phyloP scores from a whole-genome alignment of 169 alveolate genomes.

The Perkinsus olseni region DNA sequence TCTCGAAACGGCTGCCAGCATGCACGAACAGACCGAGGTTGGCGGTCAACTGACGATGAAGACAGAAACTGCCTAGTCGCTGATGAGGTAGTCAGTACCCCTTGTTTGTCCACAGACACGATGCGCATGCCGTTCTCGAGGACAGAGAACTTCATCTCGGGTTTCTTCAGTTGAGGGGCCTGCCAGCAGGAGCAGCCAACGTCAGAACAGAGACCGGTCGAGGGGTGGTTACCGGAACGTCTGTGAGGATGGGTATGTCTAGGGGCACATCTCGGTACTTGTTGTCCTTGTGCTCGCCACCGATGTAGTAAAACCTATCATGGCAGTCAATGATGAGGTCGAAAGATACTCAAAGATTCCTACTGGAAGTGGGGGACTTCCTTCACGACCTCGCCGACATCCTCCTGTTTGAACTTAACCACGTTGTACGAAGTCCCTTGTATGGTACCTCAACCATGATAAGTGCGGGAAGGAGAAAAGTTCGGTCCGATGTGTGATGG shows the following conservation, averaged over 20 bases:
- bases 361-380: conserved; percentile 66
- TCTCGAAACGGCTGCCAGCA: conserved; percentile 67
- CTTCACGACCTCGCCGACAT: conserved; percentile 45
- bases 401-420: conserved; percentile 56
- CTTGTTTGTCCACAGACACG: conserved; percentile 50
- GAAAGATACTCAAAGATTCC: background rate
- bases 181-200: conserved; percentile 20
- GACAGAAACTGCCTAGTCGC: background rate
- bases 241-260: conserved; percentile 39
- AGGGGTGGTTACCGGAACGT: background rate
- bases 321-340: background rate
- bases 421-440: background rate
- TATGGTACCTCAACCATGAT: background rate
- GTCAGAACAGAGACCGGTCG: background rate
- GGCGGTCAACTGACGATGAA: conserved; percentile 20
- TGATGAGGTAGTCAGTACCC: conserved; percentile 10
- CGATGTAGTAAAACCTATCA: conserved; percentile 43
- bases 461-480: background rate
- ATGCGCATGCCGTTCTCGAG: conserved; percentile 67
- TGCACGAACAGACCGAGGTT: conserved; percentile 53
- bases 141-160: conserved; percentile 60
- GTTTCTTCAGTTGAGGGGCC: conserved; percentile 43
- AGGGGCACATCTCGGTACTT: conserved; percentile 55
- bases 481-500: background rate
- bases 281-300: conserved; percentile 39